Percentiles rank a stretch among this genome's conserved stretches.
Conservation (phyloP, 2,329 filamentous ascomycete species). For the Hypoxylon sp. region DNA sequence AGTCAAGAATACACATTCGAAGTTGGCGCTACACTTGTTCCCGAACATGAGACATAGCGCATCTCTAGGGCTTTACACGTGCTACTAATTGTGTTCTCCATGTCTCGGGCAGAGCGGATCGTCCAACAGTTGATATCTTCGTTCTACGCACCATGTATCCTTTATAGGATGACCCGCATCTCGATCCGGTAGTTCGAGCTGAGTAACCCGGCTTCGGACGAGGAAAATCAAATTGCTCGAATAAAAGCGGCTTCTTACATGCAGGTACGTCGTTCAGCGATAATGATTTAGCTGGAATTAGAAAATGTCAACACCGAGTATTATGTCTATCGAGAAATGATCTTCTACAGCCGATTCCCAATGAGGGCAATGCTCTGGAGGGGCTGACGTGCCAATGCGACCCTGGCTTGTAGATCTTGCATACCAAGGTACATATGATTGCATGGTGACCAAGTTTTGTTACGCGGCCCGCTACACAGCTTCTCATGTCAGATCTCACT, state of each 20-base stretch:
- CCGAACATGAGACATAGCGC: neutral
- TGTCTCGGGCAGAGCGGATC: slow-evolving; percentile 3
- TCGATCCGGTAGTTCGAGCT: neutral
- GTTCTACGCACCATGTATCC: neutral
- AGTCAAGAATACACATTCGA: neutral
- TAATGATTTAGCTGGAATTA: slow-evolving; percentile 18
- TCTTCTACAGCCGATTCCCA: slow-evolving; percentile 5
- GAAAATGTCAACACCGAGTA: slow-evolving; percentile 8
- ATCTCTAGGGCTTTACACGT: slow-evolving; percentile 15
- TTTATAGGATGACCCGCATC: neutral
- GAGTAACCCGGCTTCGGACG: neutral
- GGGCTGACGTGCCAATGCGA: slow-evolving; percentile 33
- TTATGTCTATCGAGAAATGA: slow-evolving; percentile 10
- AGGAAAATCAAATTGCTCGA: neutral
- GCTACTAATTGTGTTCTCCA: slow-evolving; percentile 8
- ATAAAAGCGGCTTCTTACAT: slow-evolving; percentile 8
- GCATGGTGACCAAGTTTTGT: neutral
- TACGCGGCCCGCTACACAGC: slow-evolving; percentile 8
- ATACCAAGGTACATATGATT: neutral
- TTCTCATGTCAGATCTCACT: slow-evolving; percentile 18
- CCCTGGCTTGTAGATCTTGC: slow-evolving; percentile 31
- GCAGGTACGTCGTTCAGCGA: slow-evolving; percentile 17
- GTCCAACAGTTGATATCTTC: neutral
- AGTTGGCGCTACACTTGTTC: neutral
- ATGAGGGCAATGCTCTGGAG: slow-evolving; percentile 15